These are phyloP conservation scores for Brassica balearica DNA, from an alignment of 441 rosid species.

Conservation along the genomic window DNA sequence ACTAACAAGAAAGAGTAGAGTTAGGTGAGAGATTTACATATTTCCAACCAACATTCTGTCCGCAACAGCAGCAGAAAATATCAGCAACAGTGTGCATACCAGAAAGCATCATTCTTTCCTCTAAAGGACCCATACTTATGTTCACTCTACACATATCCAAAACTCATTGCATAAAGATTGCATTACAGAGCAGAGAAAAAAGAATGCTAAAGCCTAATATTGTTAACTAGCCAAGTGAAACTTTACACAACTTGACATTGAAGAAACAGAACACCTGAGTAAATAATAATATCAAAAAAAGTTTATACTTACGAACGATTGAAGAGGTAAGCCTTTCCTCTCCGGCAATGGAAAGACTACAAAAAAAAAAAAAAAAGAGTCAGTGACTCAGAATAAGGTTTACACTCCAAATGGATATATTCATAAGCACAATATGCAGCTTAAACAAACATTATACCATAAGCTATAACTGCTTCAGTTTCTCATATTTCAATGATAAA, in stretches of 20 bases:
- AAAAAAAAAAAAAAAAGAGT: neutral
- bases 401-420: neutral
- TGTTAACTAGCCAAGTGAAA: neutral
- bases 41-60: conserved; percentile 97
- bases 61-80: conserved; percentile 86
- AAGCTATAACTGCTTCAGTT: neutral
- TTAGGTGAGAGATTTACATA: conserved; percentile 54
- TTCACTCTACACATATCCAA: conserved; percentile 59
- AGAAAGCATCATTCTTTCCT: conserved; percentile 82
- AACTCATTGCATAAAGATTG: neutral
- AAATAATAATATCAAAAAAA: neutral
- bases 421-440: neutral
- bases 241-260: neutral
- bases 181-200: neutral
- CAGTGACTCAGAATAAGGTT: neutral
- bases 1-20: conserved; percentile 36
- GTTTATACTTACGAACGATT: conserved; percentile 68
- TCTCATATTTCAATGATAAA: conserved; percentile 16
- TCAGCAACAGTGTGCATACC: conserved; percentile 91
- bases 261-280: conserved; percentile 25
- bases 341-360: conserved; percentile 75
- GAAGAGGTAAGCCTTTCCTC: conserved; percentile 94
- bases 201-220: neutral
- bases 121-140: conserved; percentile 64
- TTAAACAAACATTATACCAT: conserved; percentile 2